Evolutionary conservation across 2,329 filamentous ascomycete genomes (phyloP).

Genomic region (Metarhizium robertsii): DNA sequence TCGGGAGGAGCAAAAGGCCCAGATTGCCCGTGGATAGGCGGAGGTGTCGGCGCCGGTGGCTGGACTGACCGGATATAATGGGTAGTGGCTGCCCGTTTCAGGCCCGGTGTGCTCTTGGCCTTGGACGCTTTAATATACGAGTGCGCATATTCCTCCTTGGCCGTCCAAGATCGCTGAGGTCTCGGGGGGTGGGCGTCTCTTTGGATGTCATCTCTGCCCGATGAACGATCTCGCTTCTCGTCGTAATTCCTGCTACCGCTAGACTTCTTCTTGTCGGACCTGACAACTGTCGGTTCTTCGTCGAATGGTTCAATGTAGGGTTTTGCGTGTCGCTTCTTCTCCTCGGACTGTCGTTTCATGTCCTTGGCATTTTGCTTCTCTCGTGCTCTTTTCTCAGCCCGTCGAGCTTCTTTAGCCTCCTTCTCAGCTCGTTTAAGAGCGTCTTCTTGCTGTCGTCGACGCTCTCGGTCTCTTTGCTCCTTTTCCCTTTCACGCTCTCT

Average conservation of each 20-base stretch:
- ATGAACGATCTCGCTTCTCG: constrained; percentile 25
- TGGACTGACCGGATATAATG: constrained; percentile 15
- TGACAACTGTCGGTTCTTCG: constrained; percentile 17
- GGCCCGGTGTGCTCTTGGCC: constrained; percentile 13
- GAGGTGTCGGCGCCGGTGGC: constrained; percentile 27
- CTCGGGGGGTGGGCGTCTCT: constrained; percentile 13
- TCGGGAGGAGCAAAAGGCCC: constrained; percentile 20
- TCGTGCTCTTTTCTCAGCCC: constrained; percentile 23
- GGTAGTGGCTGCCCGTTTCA: constrained; percentile 12
- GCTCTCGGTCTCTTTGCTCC: constrained; percentile 14
- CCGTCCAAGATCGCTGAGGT: constrained; percentile 13
- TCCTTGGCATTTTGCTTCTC: constrained; percentile 30
- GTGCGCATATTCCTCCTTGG: constrained; percentile 14
- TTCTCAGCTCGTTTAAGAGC: constrained; percentile 20
- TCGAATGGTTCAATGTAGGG: constrained; percentile 26
- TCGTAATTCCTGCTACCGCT: constrained; percentile 29
- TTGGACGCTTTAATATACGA: constrained; percentile 24
- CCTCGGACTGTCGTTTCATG: constrained; percentile 25
- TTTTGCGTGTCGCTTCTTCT: constrained; percentile 25
- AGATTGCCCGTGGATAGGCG: constrained; percentile 17
- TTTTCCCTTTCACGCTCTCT: constrained; percentile 24
- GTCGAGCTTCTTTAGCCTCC: constrained; percentile 22
- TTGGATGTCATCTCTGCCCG: constrained; percentile 21
- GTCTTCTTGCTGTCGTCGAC: constrained; percentile 15
- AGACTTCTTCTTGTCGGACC: constrained; percentile 29